Base-by-base conservation (phyloP, 2,329 filamentous ascomycete species). In the Amphichorda felina region DNA sequence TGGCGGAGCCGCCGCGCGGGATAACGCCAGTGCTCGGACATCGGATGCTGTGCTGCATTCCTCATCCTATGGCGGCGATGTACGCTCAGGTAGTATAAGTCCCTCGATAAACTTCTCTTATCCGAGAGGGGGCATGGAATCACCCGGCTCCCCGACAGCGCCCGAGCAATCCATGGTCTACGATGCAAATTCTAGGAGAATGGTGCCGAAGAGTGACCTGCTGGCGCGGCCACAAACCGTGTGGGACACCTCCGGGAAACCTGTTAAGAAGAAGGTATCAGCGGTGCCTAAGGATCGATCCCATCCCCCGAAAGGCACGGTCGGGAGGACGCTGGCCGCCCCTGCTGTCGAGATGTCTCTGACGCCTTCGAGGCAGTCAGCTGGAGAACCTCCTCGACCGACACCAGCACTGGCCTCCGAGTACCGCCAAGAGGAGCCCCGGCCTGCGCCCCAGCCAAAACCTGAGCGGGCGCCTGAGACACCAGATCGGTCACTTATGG, bases 181-280 rank as follows among this genome's bases (percentile, higher is more conserved):
- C 45, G 75, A 79, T 42, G 64, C 74, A n/a, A 79, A 79, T 44
- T 77, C 76, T 13, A 65, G 75, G 43, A 69, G 75, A 40, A 75
- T 79, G 63, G 62, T 79, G 4, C 64, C 68, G 3, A 35, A 39
- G 22, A 33, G 24, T 5, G 58, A 69, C 18, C 42, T 70, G 14
- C 31, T 60, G 43, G 63, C 52, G 34, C 55, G 55, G 30, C 63
- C 70, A 34, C 59, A 66, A 36, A 54, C 48, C 22, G 46, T 64
- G 4, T 49, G 55, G 17, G 55, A 66, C 14, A 43, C 55, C 13
- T 50, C 59, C 0, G 60, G 65, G 24, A 60, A 56, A 33, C 55
- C 57, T 1, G 39, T 43, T 13, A 67, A 53, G 42, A 65, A 59
- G 40, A 69, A 61, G 43, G 64, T 65, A 27, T 45, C 58, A 27